Percentiles rank a stretch among this genome's conserved stretches.
Evolutionary conservation across 768 basidiomycete genomes (phyloP).

Genomic region (Filobasidium wieringae): DNA sequence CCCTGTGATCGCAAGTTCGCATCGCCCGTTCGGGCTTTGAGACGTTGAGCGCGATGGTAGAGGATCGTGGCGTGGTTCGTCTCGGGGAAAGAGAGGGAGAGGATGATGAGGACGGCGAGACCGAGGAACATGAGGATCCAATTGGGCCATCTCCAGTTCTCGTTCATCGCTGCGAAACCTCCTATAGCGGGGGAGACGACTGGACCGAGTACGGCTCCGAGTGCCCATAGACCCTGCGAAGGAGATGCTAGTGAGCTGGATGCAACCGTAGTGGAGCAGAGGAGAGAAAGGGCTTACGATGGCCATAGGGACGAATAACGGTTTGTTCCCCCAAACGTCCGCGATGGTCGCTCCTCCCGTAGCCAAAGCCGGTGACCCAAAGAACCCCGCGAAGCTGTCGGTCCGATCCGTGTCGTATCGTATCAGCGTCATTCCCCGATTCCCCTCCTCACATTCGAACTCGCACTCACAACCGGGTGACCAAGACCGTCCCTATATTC

Average conservation of each 20-base stretch:
- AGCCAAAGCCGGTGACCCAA: conserved; percentile 23
- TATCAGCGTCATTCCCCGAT: too few species aligned
- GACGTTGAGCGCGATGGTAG: conserved; percentile 17
- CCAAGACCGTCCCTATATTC: conserved; percentile 22
- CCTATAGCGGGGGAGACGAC: conserved; percentile 22
- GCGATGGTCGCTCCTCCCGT: conserved; percentile 24
- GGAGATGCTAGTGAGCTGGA: too few species aligned
- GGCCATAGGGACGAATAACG: conserved; percentile 14
- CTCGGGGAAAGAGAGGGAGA: conserved; percentile 24
- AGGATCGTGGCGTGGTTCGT: conserved; percentile 23
- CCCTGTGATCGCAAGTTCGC: conserved; percentile 21
- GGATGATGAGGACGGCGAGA: conserved; percentile 15
- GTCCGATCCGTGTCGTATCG: too few species aligned
- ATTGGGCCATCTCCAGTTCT: conserved; percentile 25
- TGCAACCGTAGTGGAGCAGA: too few species aligned
- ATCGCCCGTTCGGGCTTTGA: conserved; percentile 17
- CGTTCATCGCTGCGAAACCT: conserved; percentile 17
- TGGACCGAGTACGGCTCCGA: conserved; percentile 24
- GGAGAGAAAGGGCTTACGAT: too few species aligned
- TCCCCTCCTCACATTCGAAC: too few species aligned
- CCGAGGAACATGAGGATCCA: conserved; percentile 22
- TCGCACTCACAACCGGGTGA: conserved; percentile 18
- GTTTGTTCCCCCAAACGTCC: conserved; percentile 19
- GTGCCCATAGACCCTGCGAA: conserved; percentile 19
- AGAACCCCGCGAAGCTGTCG: conserved; percentile 26